A percentile compares a stretch with the other conserved stretches of the same genome.
Conservation (phyloP, 2,329 filamentous ascomycete genomes). For the Fusarium coicis region DNA sequence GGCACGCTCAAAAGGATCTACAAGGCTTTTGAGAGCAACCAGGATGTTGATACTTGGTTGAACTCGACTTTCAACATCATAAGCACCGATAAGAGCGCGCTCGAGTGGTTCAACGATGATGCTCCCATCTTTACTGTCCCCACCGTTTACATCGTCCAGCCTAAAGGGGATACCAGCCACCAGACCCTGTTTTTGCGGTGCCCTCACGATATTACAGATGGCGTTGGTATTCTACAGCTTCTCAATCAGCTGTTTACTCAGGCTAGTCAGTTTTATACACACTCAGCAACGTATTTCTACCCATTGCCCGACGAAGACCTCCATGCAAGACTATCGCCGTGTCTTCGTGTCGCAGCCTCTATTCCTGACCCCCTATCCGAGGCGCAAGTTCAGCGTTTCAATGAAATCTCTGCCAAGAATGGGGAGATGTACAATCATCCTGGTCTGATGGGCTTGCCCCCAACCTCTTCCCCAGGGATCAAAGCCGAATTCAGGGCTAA, state of each 20-base stretch:
- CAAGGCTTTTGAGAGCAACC: rapidly evolving
- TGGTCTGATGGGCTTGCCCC: neutral
- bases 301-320: neutral
- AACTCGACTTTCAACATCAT: neutral
- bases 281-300: neutral
- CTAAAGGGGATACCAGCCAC: neutral
- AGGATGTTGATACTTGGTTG: neutral
- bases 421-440: neutral
- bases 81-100: rapidly evolving
- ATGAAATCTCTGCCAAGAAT: neutral
- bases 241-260: neutral
- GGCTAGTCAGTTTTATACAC: rapidly evolving
- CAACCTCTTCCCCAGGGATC: rapidly evolving
- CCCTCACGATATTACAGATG: constrained; percentile 1
- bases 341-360: neutral
- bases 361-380: neutral
- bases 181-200: neutral
- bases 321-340: neutral
- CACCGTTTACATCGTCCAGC: neutral
- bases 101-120: neutral
- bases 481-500: neutral
- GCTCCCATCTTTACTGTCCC: neutral
- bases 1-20: neutral
- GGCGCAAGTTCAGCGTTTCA: neutral
- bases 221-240: neutral